Base-by-base conservation (phyloP, 352 stramenopile genomes). In the Peronospora tabacina region DNA sequence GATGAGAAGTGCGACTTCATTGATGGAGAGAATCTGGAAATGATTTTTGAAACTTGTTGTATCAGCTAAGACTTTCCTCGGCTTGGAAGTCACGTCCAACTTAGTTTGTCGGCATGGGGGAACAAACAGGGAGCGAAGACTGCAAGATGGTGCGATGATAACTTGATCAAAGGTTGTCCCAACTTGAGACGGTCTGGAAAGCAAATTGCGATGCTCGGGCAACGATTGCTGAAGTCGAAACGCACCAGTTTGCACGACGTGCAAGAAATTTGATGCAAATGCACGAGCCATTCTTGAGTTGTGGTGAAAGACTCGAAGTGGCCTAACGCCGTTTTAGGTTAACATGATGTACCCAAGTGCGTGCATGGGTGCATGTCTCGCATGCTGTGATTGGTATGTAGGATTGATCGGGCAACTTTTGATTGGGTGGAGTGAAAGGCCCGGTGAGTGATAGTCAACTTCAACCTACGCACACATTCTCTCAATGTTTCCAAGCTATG, bases 1-100 rank as follows among this genome's bases (percentile, higher is more conserved):
- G 22, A 87, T 69, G 1, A 68, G 34, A 10, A 85, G 42, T 20
- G 64, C 72, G n/a, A 87, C 66, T 17, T 44, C 73, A 19, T 87
- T 66, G 30, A 84, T 64, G 3, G 61, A 66, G 1, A 66, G 22
- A 0, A 43, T 52, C 17, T 63, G 32, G 9, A 69, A 40, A 11
- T 59, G 51, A 6, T 42, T 12, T 6, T 63, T 44, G 2, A 28
- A 61, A 40, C 46, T 65, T 11, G 16, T 65, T 11, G 16, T 19
- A 37, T 7, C 7, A 2, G 37, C 30, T 5, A 5, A 3, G 5
- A 7, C n/a, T 29, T 40, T 28, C n/a, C 5, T 35, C 4, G 12
- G 8, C 7, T 55, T 55, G 13, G 32, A 10, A n/a, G 36, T 0
- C 40, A 10, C 7, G 32, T 42, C 32, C 19, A 24, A 11, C 12